Conservation (phyloP, 129 eudicot genomes). For the Centrapalus pauciflorus region DNA sequence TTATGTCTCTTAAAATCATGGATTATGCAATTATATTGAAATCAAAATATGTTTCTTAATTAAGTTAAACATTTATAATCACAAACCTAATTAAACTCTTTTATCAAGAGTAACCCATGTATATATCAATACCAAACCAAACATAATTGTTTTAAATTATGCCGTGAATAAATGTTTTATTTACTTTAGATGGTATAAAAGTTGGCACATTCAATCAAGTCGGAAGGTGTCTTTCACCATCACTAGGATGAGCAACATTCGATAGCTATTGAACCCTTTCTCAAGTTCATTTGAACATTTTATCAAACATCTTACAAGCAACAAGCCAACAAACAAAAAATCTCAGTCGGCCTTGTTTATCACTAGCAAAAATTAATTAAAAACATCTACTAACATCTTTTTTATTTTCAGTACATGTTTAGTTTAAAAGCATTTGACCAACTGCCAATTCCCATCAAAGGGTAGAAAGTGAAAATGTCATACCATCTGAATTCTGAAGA, state of each 20-base stretch:
- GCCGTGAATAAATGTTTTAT: too few relatives aligned
- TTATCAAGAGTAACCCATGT: too few relatives aligned
- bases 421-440: slow-evolving; percentile 18
- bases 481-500: slow-evolving; percentile 1
- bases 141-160: too few relatives aligned
- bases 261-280: background rate
- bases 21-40: too few relatives aligned
- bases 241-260: background rate
- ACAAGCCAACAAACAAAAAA: background rate
- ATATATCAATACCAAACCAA: too few relatives aligned
- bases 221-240: background rate
- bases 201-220: background rate
- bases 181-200: too few relatives aligned
- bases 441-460: slow-evolving; percentile 5
- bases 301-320: background rate
- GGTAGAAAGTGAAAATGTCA: slow-evolving; percentile 19
- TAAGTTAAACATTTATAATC: too few relatives aligned
- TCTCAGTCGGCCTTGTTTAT: background rate
- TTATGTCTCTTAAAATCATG: too few relatives aligned
- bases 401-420: background rate
- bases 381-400: background rate
- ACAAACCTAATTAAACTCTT: too few relatives aligned
- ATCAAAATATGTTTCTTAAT: too few relatives aligned
- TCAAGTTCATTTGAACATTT: background rate
- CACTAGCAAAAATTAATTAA: background rate